Conservation (phyloP, 2,329 filamentous ascomycete species). For the Nemania serpens region DNA sequence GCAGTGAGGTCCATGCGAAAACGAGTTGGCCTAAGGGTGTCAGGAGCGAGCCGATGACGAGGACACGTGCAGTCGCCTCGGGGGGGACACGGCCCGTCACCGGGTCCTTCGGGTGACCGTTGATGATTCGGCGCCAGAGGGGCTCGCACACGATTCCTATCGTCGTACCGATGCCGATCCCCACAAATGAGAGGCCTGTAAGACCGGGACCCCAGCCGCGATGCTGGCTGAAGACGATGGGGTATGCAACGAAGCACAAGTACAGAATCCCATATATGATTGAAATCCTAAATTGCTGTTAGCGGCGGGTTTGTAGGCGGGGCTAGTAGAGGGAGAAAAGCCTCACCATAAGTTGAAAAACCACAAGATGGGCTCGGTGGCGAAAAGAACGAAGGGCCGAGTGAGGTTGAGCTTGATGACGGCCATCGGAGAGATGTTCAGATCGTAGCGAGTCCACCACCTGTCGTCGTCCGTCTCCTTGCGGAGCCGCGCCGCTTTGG, state of each 20-base stretch:
- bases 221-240: conserved; percentile 75
- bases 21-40: conserved; percentile 80
- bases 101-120: conserved; percentile 74
- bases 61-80: conserved; percentile 80
- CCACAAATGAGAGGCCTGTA: conserved; percentile 78
- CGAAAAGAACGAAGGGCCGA: conserved; percentile 75
- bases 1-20: conserved; percentile 88
- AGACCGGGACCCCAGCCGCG: conserved; percentile 78
- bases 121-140: conserved; percentile 76
- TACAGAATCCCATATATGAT: conserved; percentile 87
- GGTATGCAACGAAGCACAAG: conserved; percentile 89
- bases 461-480: conserved; percentile 72
- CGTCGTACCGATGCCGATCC: conserved; percentile 68
- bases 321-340: conserved; percentile 3
- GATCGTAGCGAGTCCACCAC: conserved; percentile 82
- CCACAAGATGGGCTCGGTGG: conserved; percentile 81
- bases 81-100: conserved; percentile 74
- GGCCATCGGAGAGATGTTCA: conserved; percentile 65
- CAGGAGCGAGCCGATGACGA: conserved; percentile 76
- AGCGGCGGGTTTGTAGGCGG: neutral
- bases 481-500: conserved; percentile 65
- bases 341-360: conserved; percentile 69
- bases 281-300: conserved; percentile 63
- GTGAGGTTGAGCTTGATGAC: conserved; percentile 76
- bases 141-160: conserved; percentile 69